These are phyloP conservation scores for Globisporangium canariense DNA, from an alignment of 352 stramenopile genomes.

Conservation along the genomic window DNA sequence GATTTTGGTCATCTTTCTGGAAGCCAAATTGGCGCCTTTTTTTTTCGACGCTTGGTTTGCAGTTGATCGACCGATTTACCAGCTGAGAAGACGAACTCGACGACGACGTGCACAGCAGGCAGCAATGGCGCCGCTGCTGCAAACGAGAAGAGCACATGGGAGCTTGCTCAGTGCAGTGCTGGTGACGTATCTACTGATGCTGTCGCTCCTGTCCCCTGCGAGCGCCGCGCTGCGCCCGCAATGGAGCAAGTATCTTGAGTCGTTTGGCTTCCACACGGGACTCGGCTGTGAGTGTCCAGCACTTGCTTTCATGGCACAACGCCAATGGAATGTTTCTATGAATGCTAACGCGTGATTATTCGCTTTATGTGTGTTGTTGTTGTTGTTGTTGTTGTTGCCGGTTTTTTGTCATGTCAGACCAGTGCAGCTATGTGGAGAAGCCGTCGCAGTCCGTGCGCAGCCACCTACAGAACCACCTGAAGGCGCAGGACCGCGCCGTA, in stretches of 20 bases:
- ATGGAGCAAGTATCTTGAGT: slow-evolving; percentile 32
- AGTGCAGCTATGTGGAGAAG: slow-evolving; percentile 71
- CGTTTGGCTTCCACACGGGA: slow-evolving; percentile 41
- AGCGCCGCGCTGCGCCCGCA: slow-evolving; percentile 5
- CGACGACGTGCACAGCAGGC: not conserved
- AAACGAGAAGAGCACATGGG: not conserved
- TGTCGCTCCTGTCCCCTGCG: not conserved
- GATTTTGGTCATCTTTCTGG: not conserved
- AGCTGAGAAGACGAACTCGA: not conserved
- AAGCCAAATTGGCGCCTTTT: slow-evolving; percentile 10
- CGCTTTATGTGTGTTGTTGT: not conserved
- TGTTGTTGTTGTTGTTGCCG: too few species aligned
- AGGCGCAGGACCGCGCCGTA: slow-evolving; percentile 60
- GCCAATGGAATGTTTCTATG: not conserved
- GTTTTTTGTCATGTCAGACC: slow-evolving; percentile 25
- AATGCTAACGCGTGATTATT: not conserved
- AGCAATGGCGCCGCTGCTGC: not conserved
- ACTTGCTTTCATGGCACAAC: not conserved
- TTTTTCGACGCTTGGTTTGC: not conserved
- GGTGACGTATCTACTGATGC: not conserved
- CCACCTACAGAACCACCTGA: slow-evolving; percentile 55
- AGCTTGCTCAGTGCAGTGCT: not conserved
- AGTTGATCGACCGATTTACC: not conserved
- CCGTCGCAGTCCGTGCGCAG: slow-evolving; percentile 50
- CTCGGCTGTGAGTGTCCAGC: slow-evolving; percentile 37